phyloP scores from a whole-genome alignment of 2,329 filamentous ascomycete species.

The Nemania bipapillata region DNA sequence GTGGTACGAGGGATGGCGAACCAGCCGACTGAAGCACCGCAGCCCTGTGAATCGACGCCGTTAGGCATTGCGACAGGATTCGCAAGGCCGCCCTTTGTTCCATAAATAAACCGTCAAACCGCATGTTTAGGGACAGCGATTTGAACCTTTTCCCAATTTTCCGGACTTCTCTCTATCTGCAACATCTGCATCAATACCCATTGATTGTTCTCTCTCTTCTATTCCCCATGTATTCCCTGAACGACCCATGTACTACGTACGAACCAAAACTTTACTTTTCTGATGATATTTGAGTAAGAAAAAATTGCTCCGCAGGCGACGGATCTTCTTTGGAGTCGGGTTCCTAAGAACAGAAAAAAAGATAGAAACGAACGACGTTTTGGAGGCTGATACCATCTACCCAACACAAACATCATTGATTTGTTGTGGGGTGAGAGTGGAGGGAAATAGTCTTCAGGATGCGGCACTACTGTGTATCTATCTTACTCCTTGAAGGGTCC shows the following conservation, averaged over 20 bases:
- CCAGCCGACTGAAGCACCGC: slow-evolving; percentile 69
- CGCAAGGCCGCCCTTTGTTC: slow-evolving; percentile 34
- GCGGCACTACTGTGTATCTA: slow-evolving; percentile 29
- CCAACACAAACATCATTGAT: slow-evolving; percentile 28
- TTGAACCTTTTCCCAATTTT: slow-evolving; percentile 24
- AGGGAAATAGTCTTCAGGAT: slow-evolving; percentile 20
- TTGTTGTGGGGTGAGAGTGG: slow-evolving; percentile 24
- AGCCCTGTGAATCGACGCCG: slow-evolving; percentile 55
- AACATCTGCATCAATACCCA: slow-evolving; percentile 45
- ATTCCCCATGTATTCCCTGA: slow-evolving; percentile 41
- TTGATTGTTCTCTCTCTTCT: slow-evolving; percentile 40
- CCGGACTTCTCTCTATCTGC: slow-evolving; percentile 37
- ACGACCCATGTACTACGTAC: slow-evolving; percentile 37
- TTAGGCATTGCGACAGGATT: slow-evolving; percentile 47
- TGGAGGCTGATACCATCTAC: slow-evolving; percentile 36
- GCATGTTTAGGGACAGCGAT: slow-evolving; percentile 45
- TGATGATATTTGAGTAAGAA: slow-evolving; percentile 38
- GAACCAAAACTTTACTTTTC: slow-evolving; percentile 36
- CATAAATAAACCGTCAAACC: slow-evolving; percentile 36
- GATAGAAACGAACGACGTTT: slow-evolving; percentile 37
- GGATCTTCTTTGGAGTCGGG: slow-evolving; percentile 37
- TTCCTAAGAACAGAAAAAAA: slow-evolving; percentile 22
- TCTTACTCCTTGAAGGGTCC: slow-evolving; percentile 19
- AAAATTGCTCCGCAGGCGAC: slow-evolving; percentile 42
- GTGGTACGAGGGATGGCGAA: slow-evolving; percentile 97